phyloP scores from a whole-genome alignment of 2,329 filamentous ascomycete species.

The Talaromyces rugulosus region DNA sequence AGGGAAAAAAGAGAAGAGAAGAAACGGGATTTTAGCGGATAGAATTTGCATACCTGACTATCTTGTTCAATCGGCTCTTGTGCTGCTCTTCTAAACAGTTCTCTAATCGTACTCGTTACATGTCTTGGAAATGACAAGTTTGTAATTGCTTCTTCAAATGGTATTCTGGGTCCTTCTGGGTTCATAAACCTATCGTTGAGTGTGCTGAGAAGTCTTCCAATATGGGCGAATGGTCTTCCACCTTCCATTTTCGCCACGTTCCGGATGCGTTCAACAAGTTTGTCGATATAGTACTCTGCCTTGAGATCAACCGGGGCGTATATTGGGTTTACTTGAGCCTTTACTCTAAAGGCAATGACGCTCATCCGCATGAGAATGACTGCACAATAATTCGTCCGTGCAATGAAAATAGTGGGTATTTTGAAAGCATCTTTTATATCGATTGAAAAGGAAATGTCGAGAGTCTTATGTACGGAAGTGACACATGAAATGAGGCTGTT shows the following conservation, averaged over 20 bases:
- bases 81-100: not conserved
- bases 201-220: not conserved
- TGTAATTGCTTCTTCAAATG: not conserved
- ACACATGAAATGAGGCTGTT: not conserved
- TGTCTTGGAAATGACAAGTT: not conserved
- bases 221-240: not conserved
- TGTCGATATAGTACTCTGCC: not conserved
- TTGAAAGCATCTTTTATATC: not conserved
- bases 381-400: not conserved
- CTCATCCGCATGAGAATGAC: not conserved
- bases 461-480: not conserved
- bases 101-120: not conserved
- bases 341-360: not conserved
- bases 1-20: not conserved
- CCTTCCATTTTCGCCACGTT: not conserved
- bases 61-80: not conserved
- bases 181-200: not conserved
- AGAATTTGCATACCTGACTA: not conserved
- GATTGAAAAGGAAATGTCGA: not conserved
- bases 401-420: not conserved
- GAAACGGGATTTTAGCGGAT: not conserved
- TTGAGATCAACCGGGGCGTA: not conserved
- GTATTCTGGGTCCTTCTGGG: not conserved
- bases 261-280: not conserved
- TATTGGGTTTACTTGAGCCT: not conserved